These are phyloP conservation scores for Scedosporium boydii DNA, from an alignment of 2,329 filamentous ascomycete genomes.

Conservation along the genomic window DNA sequence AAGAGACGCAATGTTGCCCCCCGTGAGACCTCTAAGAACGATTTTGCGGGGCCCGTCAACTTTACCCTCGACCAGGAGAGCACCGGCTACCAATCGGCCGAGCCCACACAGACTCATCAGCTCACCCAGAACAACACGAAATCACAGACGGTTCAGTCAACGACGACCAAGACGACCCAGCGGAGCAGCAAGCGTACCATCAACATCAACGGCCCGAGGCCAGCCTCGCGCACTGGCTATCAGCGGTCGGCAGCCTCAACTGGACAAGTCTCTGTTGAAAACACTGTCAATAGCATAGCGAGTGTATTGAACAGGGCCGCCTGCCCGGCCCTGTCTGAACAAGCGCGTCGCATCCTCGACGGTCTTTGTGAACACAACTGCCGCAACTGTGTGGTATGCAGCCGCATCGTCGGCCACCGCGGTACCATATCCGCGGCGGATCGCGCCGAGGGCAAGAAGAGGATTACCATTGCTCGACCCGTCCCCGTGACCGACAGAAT, in stretches of 20 bases:
- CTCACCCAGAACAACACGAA: slow-evolving; percentile 8
- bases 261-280: neutral
- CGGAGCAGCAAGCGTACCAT: neutral
- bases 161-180: neutral
- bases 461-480: slow-evolving; percentile 53
- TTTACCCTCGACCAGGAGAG: slow-evolving; percentile 14
- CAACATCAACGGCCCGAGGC: neutral
- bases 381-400: slow-evolving; percentile 48
- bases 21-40: slow-evolving; percentile 10
- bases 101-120: slow-evolving; percentile 15
- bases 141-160: neutral
- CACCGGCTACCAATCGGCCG: slow-evolving; percentile 13
- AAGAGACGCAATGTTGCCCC: slow-evolving; percentile 24
- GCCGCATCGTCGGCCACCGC: slow-evolving; percentile 39
- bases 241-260: neutral
- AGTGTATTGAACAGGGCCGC: slow-evolving; percentile 13
- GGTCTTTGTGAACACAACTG: slow-evolving; percentile 44
- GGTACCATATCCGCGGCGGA: slow-evolving; percentile 26
- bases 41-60: slow-evolving; percentile 9
- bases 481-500: slow-evolving; percentile 56
- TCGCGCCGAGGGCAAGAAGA: slow-evolving; percentile 39
- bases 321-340: slow-evolving; percentile 38
- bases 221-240: neutral
- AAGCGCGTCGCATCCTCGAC: slow-evolving; percentile 44
- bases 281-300: slow-evolving; percentile 8